Base-by-base conservation (phyloP, 306 rosid genomes). In the Bauhinia variegata region DNA sequence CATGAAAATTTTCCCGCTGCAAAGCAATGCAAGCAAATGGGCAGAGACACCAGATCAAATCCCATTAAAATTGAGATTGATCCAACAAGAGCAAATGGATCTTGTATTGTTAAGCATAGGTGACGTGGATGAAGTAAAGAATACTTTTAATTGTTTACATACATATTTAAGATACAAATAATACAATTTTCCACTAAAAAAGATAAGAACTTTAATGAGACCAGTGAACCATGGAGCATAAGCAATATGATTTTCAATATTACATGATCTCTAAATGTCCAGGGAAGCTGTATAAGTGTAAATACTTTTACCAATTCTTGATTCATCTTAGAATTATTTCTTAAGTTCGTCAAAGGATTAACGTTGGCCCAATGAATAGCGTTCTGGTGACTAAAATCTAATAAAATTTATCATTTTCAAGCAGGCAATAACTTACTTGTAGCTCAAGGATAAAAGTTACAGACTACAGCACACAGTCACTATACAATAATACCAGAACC, bases 191-290 rank as follows among this genome's bases (percentile, higher is more conserved):
- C 55, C 44, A 43, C 32, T 51, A 49, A 28, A 66, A n/a, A 49
- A 65, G 23, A 10, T 38, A 56, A 48, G 16, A 56, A 63, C 63
- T 63, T 47, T 34, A 73, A 7, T 15, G 36, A 64, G 30, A 73
- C 30, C 23, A 65, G 14, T 49, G 38, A 15, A 50, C 30, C 46
- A 23, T 32, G 34, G 6, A 43, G 63, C 46, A 43, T 19, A 68
- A 18, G 46, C 44, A 23, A 64, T 15, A 55, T 30, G 47, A 55
- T 11, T 23, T 4, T 8, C 1, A 65, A 38, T 8, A 18, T 36
- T 11, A 28, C 34, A 46, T 23, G 28, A 23, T 23, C 28, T 23
- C 28, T 23, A 23, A 23, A 1, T 23, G 28, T 1, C 28, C 28
- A 23, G 28, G 28, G 28, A 23, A 23, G 28, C 28, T 23, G 28